Conservation (phyloP, 768 basidiomycete species). For the Lentinula lateritia region DNA sequence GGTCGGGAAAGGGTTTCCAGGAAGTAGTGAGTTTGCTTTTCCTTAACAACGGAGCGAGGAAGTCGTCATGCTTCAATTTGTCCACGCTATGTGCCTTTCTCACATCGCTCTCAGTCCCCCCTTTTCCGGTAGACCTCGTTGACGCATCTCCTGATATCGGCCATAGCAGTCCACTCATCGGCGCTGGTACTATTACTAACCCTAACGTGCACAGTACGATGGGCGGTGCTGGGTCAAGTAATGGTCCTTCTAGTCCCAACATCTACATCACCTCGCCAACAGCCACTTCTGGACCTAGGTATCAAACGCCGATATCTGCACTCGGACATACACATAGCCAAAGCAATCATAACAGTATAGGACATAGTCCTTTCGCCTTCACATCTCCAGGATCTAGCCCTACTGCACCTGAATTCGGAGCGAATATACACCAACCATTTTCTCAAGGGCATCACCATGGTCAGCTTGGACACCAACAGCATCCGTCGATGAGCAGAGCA, state of each 20-base stretch:
- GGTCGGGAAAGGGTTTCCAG: slow-evolving; percentile 51
- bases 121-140: slow-evolving; percentile 47
- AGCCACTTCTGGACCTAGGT: slow-evolving; percentile 29
- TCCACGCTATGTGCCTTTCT: not conserved
- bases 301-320: slow-evolving; percentile 34
- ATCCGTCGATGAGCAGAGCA: slow-evolving; percentile 10
- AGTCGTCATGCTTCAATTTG: not conserved
- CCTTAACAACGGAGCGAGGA: not conserved
- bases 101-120: slow-evolving; percentile 28
- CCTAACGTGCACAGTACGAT: not conserved
- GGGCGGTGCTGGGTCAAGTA: not conserved
- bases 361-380: not conserved
- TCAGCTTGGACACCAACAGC: slow-evolving; percentile 26
- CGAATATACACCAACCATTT: slow-evolving; percentile 20
- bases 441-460: slow-evolving; percentile 14
- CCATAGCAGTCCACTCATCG: not conserved
- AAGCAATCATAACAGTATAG: not conserved
- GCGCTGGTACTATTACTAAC: not conserved
- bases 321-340: not conserved
- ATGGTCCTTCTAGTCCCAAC: slow-evolving; percentile 46
- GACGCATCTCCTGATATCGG: slow-evolving; percentile 23
- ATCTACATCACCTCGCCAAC: slow-evolving; percentile 69
- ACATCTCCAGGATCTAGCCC: slow-evolving; percentile 30
- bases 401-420: slow-evolving; percentile 27
- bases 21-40: slow-evolving; percentile 35